These are phyloP conservation scores for Coriolopsis trogii DNA, from an alignment of 1,284 basidiomycete genomes.

Conservation along the genomic window DNA sequence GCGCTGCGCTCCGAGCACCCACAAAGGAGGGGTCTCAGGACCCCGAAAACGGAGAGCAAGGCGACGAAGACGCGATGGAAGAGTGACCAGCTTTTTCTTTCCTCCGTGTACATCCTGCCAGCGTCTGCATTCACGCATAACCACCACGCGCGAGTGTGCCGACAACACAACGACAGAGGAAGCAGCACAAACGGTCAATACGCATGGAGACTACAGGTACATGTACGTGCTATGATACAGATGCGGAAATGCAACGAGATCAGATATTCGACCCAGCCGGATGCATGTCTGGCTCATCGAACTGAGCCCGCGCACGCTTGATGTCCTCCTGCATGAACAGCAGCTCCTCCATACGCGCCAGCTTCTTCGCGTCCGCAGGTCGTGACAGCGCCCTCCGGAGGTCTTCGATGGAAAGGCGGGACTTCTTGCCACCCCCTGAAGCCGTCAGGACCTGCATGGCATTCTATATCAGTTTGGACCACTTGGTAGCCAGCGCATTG, in stretches of 20 bases:
- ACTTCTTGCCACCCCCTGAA: conserved; percentile 65
- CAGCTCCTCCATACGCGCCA: conserved; percentile 87
- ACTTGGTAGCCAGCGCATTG: no score
- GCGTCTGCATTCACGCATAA: background rate
- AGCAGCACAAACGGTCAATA: no score
- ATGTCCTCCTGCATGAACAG: conserved; percentile 92
- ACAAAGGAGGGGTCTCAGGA: conserved; percentile 28
- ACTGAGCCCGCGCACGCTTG: conserved; percentile 83
- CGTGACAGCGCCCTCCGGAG: conserved; percentile 74
- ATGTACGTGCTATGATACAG: conserved; percentile 14
- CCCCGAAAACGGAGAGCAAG: conserved; percentile 29
- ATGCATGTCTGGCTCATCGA: conserved; percentile 67
- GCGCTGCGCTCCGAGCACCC: conserved; percentile 50
- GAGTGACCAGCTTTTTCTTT: conserved; percentile 41
- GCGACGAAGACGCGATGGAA: conserved; percentile 62
- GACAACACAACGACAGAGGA: no score
- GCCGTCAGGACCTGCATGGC: conserved; percentile 49
- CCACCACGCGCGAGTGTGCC: no score
- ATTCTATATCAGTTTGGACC: no score
- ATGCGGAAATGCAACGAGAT: conserved; percentile 10
- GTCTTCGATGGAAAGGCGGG: conserved; percentile 80
- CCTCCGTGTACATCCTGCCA: background rate
- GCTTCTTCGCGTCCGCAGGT: conserved; percentile 83
- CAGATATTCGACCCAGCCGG: conserved; percentile 47
- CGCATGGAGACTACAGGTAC: conserved; percentile 12